Evolutionary conservation across 345 rosid species (phyloP), one percentile per base, ranked within the genome.

Genomic region (Boechera stricta): DNA sequence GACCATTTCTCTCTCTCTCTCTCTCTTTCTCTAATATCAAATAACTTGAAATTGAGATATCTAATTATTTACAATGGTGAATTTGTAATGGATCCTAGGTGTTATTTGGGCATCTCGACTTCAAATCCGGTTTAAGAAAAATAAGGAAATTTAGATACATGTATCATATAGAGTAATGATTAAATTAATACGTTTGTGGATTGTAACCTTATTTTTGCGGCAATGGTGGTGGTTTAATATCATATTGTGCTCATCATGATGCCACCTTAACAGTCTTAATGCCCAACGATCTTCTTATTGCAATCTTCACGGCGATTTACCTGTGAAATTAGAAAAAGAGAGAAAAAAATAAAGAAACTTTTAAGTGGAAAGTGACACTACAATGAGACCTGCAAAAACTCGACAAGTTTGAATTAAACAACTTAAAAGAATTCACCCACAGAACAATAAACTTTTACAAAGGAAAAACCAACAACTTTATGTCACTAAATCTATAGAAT

Each of bases 331-430:
- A 31, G 52, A 29, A 39, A 66, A 58, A 39, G 13, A 8, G n/a
- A 16, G 33, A 5, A 32, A 24, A 5, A 28, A n/a, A 16, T 8
- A 35, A 61, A 61, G 29, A 21, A 54, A 62, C 82, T 79, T 79
- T 74, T 79, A 18, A 62, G 74, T 79, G 82, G 82, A 79, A 74
- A 79, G 78, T 79, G 82, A 79, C 82, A 79, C 36, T 62, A 73
- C 82, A 55, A 16, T 65, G 73, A 78, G 81, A 79, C 75, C 60
- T 67, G 48, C 70, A 68, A 73, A 73, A 73, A 79, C 66, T 73
- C 78, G 74, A 79, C 71, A 79, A 72, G 82, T 73, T 51, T 36
- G 10, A 68, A 53, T 26, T 79, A 79, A 79, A 79, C 60, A 67
- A 79, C 26, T 61, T 26, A 53, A 79, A 79, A 74, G 71, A 68